Conservation (phyloP, 2,329 filamentous ascomycete species). For the Colletotrichum nymphaeae region DNA sequence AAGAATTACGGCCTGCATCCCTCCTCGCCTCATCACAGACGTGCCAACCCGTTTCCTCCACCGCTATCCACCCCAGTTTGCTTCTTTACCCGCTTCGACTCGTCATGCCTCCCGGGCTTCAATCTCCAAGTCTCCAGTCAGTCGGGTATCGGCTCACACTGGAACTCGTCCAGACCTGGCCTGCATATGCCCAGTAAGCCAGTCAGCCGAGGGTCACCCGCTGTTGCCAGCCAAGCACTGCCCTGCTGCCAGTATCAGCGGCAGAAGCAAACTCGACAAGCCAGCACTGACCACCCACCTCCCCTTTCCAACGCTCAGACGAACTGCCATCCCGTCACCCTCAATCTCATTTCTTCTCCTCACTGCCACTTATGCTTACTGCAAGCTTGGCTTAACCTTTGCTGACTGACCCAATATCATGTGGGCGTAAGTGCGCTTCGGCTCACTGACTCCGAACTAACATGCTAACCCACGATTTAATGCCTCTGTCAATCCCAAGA, state of each 20-base stretch:
- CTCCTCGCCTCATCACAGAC: not conserved
- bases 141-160: conserved; percentile 16
- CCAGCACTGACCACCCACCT: conserved; percentile 12
- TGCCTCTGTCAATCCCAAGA: not conserved
- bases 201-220: not conserved
- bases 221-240: conserved; percentile 15
- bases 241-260: conserved; percentile 1
- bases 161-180: not conserved
- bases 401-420: not conserved
- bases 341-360: not conserved
- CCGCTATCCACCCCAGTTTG: not conserved
- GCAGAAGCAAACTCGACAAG: not conserved
- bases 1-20: not conserved
- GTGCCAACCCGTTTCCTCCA: conserved; percentile 7
- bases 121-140: conserved; percentile 25
- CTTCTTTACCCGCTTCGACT: conserved; percentile 22
- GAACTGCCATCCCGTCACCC: not conserved
- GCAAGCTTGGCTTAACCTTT: not conserved
- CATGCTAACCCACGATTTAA: not conserved
- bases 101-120: conserved; percentile 3
- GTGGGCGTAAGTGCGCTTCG: not conserved
- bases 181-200: not conserved
- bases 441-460: not conserved
- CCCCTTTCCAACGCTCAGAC: conserved; percentile 7
- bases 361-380: not conserved